These are phyloP conservation scores for Pseudogymnoascus sp. DNA, from an alignment of 2,329 filamentous ascomycete species.

Conservation along the genomic window DNA sequence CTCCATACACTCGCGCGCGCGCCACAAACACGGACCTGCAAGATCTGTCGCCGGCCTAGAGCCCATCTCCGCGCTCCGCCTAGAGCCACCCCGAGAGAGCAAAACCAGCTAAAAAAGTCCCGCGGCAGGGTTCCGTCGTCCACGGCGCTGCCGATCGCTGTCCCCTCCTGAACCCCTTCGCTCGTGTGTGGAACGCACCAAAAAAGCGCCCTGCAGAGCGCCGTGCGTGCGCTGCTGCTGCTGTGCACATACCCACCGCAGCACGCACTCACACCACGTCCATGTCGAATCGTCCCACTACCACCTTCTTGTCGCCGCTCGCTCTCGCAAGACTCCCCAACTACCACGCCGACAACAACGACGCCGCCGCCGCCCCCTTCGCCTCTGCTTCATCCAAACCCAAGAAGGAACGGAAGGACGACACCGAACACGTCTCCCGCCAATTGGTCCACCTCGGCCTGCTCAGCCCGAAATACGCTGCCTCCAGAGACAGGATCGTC, in stretches of 20 bases:
- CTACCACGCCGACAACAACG: not conserved
- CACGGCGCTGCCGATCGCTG: not conserved
- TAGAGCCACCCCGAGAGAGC: too few species aligned
- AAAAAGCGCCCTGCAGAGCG: not conserved
- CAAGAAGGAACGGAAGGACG: not conserved
- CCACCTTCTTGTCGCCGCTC: not conserved
- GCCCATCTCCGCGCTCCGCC: not conserved
- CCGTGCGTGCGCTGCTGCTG: not conserved
- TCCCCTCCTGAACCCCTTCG: constrained; percentile 3
- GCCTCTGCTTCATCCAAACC: not conserved
- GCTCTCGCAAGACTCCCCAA: not conserved
- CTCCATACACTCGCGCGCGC: too few species aligned
- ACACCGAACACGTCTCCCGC: not conserved
- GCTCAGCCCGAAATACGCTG: not conserved
- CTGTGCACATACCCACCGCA: not conserved
- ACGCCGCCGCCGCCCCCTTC: not conserved
- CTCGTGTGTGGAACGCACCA: not conserved
- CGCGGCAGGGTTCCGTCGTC: not conserved
- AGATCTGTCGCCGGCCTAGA: not conserved
- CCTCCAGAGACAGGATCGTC: not conserved
- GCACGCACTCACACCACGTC: not conserved
- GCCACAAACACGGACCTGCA: not conserved
- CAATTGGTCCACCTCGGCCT: constrained; percentile 4
- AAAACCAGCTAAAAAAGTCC: not conserved
- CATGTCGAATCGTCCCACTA: not conserved